These are phyloP conservation scores for Fomitopsis palustris DNA, from an alignment of 1,284 basidiomycete genomes.

Conservation along the genomic window DNA sequence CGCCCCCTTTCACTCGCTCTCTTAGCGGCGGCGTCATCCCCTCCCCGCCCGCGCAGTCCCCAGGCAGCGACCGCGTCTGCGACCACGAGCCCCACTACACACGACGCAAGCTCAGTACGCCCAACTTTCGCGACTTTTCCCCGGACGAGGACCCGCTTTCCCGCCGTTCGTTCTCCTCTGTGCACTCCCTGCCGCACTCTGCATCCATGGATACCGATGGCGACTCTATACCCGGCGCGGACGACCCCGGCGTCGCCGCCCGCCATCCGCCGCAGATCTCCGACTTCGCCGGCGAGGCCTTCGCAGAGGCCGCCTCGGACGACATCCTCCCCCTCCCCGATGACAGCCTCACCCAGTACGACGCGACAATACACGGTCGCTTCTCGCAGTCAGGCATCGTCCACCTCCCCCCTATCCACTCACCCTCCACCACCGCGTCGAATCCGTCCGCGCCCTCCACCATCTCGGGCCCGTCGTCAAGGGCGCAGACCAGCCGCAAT, in stretches of 20 bases:
- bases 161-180: constrained; percentile 20
- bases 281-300: constrained; percentile 27
- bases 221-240: background rate
- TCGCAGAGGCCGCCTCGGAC: constrained; percentile 14
- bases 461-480: constrained; percentile 16
- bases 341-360: background rate
- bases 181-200: constrained; percentile 1
- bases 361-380: constrained; percentile 11
- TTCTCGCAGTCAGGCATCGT: constrained; percentile 48
- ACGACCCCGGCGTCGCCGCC: constrained; percentile 17
- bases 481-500: constrained; percentile 12
- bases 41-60: background rate
- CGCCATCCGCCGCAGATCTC: constrained; percentile 28
- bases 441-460: constrained; percentile 11
- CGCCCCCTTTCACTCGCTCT: constrained; percentile 1
- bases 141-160: constrained; percentile 18
- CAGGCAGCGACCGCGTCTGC: background rate
- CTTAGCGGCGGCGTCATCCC: background rate
- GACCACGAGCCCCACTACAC: background rate
- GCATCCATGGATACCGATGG: constrained; percentile 11
- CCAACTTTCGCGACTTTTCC: constrained; percentile 28
- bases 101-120: constrained; percentile 7
- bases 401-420: constrained; percentile 40
- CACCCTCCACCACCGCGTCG: constrained; percentile 8
- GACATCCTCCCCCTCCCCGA: constrained; percentile 4